Percentiles rank a stretch among this genome's conserved stretches.
Evolutionary conservation across 1,139 yeast genomes (phyloP).

Genomic region (Arxiozyma slooffiae): DNA sequence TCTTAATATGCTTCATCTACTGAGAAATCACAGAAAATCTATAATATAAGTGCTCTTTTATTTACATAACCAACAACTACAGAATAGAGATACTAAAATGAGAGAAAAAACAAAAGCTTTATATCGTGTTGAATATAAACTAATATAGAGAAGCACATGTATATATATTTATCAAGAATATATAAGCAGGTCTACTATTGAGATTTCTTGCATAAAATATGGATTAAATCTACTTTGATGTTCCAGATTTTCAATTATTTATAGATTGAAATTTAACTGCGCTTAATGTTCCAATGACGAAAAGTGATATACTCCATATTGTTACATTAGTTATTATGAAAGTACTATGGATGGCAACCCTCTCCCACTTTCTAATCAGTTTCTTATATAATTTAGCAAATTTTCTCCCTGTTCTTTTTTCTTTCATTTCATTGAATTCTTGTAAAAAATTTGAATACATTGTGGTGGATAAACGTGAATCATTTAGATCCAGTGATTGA

Average conservation of each 20-base stretch:
- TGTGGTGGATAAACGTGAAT: conserved; percentile 3
- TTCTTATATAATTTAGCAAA: conserved; percentile 2
- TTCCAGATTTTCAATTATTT: neutral
- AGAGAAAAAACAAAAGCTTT: neutral
- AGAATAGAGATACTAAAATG: too few species aligned
- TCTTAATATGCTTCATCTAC: neutral
- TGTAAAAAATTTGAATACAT: neutral
- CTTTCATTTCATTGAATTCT: neutral
- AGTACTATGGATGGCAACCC: conserved; percentile 8
- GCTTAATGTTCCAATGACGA: conserved; percentile 4
- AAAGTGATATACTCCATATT: conserved; percentile 13
- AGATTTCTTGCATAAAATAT: neutral
- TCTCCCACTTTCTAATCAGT: conserved; percentile 12
- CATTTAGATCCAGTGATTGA: conserved; percentile 1
- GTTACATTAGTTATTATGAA: conserved; percentile 13
- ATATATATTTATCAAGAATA: neutral
- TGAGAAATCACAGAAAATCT: neutral
- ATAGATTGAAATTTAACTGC: conserved; percentile 3
- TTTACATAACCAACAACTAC: too few species aligned
- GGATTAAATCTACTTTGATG: neutral
- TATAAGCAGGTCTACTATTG: neutral
- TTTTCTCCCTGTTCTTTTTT: neutral
- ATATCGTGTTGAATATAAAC: neutral
- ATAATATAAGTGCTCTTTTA: neutral
- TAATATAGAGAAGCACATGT: neutral